Percentiles rank a stretch among this genome's conserved stretches.
These are phyloP conservation scores for Striga hermonthica DNA, from an alignment of 305 asterid genomes.

Conservation along the genomic window DNA sequence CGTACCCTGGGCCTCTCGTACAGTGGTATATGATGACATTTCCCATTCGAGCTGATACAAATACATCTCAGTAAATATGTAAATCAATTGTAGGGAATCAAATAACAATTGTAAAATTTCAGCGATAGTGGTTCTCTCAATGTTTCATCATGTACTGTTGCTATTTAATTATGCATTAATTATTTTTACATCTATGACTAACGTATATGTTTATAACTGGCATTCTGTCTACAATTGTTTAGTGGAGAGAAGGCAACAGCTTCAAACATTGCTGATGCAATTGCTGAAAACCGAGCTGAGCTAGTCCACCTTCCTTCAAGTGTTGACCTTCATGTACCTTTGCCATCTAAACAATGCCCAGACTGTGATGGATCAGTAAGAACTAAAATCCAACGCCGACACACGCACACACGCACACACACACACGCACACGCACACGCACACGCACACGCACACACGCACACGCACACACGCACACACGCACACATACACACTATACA, in stretches of 20 bases:
- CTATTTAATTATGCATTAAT: slow-evolving; percentile 11
- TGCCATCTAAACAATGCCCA: slow-evolving; percentile 89
- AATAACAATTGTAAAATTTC: not conserved
- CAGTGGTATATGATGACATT: slow-evolving; percentile 26
- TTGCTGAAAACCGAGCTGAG: slow-evolving; percentile 88
- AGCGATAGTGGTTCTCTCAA: slow-evolving; percentile 18
- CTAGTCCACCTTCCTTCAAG: slow-evolving; percentile 87
- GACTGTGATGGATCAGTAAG: slow-evolving; percentile 92
- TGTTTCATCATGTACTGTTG: slow-evolving; percentile 7
- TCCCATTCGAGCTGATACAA: slow-evolving; percentile 12
- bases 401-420: too few relatives aligned
- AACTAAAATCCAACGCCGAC: slow-evolving; percentile 1
- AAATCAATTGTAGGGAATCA: slow-evolving; percentile 6
- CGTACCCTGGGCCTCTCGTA: slow-evolving; percentile 3
- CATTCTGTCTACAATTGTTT: slow-evolving; percentile 28
- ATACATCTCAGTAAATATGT: slow-evolving; percentile 2
- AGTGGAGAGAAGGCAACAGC: slow-evolving; percentile 99
- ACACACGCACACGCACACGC: too few relatives aligned
- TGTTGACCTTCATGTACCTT: slow-evolving; percentile 63
- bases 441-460: too few relatives aligned
- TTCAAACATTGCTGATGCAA: slow-evolving; percentile 82
- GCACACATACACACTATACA: too few relatives aligned
- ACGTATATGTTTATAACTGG: slow-evolving; percentile 27
- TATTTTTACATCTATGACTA: slow-evolving; percentile 13
- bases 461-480: too few relatives aligned